Evolutionary conservation across 1,284 basidiomycete species (phyloP).

Genomic region (Ustilago sp.): DNA sequence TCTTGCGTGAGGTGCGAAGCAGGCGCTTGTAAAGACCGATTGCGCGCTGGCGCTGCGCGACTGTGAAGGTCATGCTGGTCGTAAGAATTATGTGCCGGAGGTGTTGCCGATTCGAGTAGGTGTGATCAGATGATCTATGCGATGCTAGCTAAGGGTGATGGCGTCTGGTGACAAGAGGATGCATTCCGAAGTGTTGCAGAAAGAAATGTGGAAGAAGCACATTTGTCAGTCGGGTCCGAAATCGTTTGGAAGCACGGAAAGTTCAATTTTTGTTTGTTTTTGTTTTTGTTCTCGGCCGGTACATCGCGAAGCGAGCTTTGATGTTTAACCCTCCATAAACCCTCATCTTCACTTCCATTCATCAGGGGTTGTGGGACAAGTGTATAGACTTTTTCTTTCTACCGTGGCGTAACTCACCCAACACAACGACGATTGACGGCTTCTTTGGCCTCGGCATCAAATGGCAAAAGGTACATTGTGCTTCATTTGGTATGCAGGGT

Average conservation of each 20-base stretch:
- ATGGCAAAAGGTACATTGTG: neutral
- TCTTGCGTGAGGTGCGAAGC: slow-evolving; percentile 59
- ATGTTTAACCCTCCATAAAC: neutral
- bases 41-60: slow-evolving; percentile 57
- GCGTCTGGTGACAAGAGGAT: neutral
- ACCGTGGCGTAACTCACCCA: too few relatives aligned
- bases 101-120: neutral
- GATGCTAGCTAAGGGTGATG: neutral
- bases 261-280: neutral
- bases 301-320: neutral
- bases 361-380: neutral
- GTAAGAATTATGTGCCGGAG: neutral
- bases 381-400: neutral
- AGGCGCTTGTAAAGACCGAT: slow-evolving; percentile 64
- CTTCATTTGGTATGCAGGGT: neutral
- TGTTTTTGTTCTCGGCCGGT: neutral
- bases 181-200: neutral
- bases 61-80: slow-evolving; percentile 43
- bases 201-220: slow-evolving; percentile 8
- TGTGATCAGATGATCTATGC: neutral
- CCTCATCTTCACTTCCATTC: neutral
- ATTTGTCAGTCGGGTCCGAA: slow-evolving; percentile 5
- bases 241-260: slow-evolving; percentile 11
- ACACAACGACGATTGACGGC: slow-evolving; percentile 14
- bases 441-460: slow-evolving; percentile 13